Evolutionary conservation across 495 filamentous ascomycete species (phyloP), one percentile per base, ranked within the genome.

Genomic region (Penicillium pancosmium): DNA sequence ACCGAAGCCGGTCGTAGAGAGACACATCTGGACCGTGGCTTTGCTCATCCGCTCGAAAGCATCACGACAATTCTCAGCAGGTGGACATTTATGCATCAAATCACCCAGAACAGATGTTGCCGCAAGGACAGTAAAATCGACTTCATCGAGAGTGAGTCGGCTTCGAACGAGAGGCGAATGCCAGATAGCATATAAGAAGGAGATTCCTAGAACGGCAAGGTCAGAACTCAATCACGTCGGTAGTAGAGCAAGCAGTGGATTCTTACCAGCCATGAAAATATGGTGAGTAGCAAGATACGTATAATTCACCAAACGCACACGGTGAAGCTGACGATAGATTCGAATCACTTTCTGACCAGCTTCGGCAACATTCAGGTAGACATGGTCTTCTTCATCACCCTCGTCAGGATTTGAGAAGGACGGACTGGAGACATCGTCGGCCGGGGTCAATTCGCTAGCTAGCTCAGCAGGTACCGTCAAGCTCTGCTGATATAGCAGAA

Each of bases 221-320:
- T 59, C 19, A 59, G 51, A 23, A 5, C 7, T 41, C 36, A 19
- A 12, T 19, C 18, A 12, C 12, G 27, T 50, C 4, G 21, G 7
- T 5, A 11, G 38, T 19, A 19, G 18, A 47, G 18, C n/a, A 31
- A 55, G 31, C 18, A 63, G 46, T 13, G 21, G 10, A 9, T 15
- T 48, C 75, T 66, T 79, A 86, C 87, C 93, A 16, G 93, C 93
- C 90, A 97, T 96, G 73, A 98, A 98, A 16, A 97, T 80, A 73
- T 98, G 93, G 70, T 97, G 93, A 3, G 93, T 97, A n/a, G 93
- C 91, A 50, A 98, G 75, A 73, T 93, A 98, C 0, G 93, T 97
- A 66, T 97, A 96, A 69, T 96, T 98, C 25, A 98, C 93, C 54
- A 97, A 77, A 52, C 91, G 87, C 46, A 92, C 82, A 15, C 91